Evolutionary conservation across 2,329 filamentous ascomycete genomes (phyloP).

Genomic region (Alternaria postmessia): DNA sequence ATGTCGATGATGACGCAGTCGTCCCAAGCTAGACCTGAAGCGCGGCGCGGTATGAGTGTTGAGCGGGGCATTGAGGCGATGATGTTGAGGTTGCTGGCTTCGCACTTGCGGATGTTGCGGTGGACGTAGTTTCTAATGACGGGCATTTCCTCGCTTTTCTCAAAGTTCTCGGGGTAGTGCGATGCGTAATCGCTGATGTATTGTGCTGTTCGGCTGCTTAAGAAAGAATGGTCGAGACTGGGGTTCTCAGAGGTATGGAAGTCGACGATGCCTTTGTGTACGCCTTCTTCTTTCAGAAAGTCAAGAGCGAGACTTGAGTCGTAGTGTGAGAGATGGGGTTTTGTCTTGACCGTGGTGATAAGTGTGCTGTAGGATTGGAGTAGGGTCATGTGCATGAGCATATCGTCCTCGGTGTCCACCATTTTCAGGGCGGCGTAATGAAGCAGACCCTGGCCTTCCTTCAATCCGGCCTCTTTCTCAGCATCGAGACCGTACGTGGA

Average conservation of each 20-base stretch:
- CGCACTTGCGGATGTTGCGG: conserved; percentile 61
- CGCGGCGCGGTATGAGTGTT: conserved; percentile 57
- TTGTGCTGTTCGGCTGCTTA: conserved; percentile 63
- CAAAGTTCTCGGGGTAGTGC: conserved; percentile 63
- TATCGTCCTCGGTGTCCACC: conserved; percentile 64
- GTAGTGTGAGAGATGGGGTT: conserved; percentile 45
- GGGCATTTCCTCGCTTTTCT: conserved; percentile 56
- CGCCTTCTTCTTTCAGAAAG: conserved; percentile 60
- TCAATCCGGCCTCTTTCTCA: conserved; percentile 54
- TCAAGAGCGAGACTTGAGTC: conserved; percentile 57
- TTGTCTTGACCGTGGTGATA: conserved; percentile 53
- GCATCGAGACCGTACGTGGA: conserved; percentile 61
- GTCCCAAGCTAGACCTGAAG: conserved; percentile 48
- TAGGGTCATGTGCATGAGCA: conserved; percentile 67
- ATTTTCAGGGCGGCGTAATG: conserved; percentile 64
- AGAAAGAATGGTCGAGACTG: conserved; percentile 61
- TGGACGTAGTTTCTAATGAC: conserved; percentile 59
- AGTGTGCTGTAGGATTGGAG: conserved; percentile 66
- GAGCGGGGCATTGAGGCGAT: conserved; percentile 65
- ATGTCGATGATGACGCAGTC: conserved; percentile 57
- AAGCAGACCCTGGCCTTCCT: conserved; percentile 54
- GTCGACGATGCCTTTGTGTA: conserved; percentile 60
- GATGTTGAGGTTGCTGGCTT: conserved; percentile 64
- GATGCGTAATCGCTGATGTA: conserved; percentile 66
- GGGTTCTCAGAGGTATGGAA: conserved; percentile 61